Evolutionary conservation across 1,284 basidiomycete species (phyloP).

Genomic region (Sporisorium sorghi): DNA sequence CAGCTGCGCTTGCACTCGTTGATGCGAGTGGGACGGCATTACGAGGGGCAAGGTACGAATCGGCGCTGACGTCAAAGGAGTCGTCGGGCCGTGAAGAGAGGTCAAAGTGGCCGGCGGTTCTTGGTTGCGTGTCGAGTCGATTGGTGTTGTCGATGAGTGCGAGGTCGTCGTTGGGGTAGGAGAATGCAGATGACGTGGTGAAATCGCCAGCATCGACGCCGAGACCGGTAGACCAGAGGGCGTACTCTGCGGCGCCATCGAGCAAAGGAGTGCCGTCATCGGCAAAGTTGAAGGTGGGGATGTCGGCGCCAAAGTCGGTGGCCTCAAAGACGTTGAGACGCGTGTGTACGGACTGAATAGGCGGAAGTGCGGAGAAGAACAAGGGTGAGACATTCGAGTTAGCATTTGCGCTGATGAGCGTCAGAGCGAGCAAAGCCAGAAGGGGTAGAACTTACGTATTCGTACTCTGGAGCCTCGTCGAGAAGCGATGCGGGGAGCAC

Average conservation of each 20-base stretch:
- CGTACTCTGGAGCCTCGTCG: conserved; percentile 60
- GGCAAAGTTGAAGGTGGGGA: conserved; percentile 36
- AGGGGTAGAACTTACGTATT: conserved; percentile 66
- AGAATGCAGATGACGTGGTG: conserved; percentile 23
- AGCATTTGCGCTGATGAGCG: background rate
- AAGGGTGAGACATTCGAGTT: background rate
- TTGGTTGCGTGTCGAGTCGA: conserved; percentile 33
- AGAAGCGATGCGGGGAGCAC: conserved; percentile 61
- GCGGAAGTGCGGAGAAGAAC: background rate
- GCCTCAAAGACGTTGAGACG: conserved; percentile 63
- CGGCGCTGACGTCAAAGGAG: conserved; percentile 19
- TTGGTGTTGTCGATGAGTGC: conserved; percentile 18
- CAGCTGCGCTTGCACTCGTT: background rate
- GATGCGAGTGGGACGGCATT: conserved; percentile 4
- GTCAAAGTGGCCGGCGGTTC: conserved; percentile 29
- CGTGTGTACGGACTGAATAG: conserved; percentile 59
- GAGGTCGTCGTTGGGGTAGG: conserved; percentile 25
- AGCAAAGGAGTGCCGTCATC: conserved; percentile 36
- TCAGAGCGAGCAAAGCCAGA: background rate
- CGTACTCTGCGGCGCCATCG: conserved; percentile 27
- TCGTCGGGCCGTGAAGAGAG: conserved; percentile 18
- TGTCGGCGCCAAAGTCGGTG: conserved; percentile 26
- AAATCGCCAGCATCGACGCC: conserved; percentile 24
- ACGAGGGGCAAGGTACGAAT: conserved; percentile 16
- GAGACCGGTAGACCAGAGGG: conserved; percentile 34